Conservation (phyloP, 2,329 filamentous ascomycete genomes). For the Aspergillus vadensis region DNA sequence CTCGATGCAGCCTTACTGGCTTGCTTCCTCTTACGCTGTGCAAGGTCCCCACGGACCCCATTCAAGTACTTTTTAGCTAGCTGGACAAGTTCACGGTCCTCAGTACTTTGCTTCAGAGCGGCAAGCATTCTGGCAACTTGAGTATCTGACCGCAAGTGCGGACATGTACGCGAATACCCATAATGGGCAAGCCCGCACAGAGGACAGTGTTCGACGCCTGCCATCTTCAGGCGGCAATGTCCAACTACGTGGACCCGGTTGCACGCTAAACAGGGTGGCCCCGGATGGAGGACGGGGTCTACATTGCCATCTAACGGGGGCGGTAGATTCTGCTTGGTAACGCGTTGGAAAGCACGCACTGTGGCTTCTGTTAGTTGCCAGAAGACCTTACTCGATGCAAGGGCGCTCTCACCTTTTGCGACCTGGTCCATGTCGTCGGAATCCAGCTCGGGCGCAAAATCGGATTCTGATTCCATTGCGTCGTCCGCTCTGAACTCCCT, state of each 20-base stretch:
- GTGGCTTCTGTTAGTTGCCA: constrained; percentile 16
- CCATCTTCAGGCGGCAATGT: constrained; percentile 62
- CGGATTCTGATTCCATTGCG: constrained; percentile 29
- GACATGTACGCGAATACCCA: constrained; percentile 59
- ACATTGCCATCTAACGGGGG: constrained; percentile 23
- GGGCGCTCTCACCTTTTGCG: constrained; percentile 24
- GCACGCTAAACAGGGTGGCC: constrained; percentile 57
- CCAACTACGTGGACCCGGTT: constrained; percentile 56
- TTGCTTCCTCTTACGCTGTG: constrained; percentile 51
- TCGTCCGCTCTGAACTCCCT: constrained; percentile 35
- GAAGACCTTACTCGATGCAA: background rate
- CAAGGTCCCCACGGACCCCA: constrained; percentile 58
- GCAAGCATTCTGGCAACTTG: constrained; percentile 67
- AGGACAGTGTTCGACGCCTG: constrained; percentile 63
- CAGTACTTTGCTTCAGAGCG: constrained; percentile 60
- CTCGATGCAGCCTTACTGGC: constrained; percentile 20
- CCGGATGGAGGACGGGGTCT: constrained; percentile 8
- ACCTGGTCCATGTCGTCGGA: constrained; percentile 29
- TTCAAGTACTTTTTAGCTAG: constrained; percentile 59
- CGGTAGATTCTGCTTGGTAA: constrained; percentile 20
- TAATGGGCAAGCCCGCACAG: constrained; percentile 66
- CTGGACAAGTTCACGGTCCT: constrained; percentile 56
- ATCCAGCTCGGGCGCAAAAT: constrained; percentile 24
- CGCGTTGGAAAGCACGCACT: constrained; percentile 45
- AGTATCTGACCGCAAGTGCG: constrained; percentile 63